Evolutionary conservation across 305 asterid species (phyloP).

Genomic region (Plantago coronopus): DNA sequence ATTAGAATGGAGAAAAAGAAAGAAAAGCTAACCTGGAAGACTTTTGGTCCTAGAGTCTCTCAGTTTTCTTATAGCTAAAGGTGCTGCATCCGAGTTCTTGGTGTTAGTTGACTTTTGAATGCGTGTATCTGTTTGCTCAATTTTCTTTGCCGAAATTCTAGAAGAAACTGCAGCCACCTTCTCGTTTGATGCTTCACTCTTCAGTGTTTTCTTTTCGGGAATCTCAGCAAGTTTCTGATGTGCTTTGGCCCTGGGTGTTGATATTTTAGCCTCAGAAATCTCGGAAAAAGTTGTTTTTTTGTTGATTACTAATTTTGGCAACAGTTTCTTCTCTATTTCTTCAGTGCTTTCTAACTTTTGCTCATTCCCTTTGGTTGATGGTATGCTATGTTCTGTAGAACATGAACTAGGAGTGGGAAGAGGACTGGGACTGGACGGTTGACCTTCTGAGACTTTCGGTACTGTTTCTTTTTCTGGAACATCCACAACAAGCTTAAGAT

Average conservation of each 20-base stretch:
- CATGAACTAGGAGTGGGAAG: slow-evolving; percentile 16
- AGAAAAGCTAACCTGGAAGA: slow-evolving; percentile 35
- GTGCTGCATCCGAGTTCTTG: slow-evolving; percentile 32
- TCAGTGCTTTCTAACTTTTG: slow-evolving; percentile 28
- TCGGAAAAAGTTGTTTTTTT: slow-evolving; percentile 21
- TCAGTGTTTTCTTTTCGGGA: slow-evolving; percentile 42
- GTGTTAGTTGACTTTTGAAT: slow-evolving; percentile 21
- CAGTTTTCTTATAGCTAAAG: slow-evolving; percentile 24
- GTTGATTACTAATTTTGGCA: slow-evolving; percentile 26
- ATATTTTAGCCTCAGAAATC: slow-evolving; percentile 21
- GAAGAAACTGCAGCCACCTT: slow-evolving; percentile 22
- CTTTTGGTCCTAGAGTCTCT: slow-evolving; percentile 33
- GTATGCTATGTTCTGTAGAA: slow-evolving; percentile 18
- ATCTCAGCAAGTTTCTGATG: slow-evolving; percentile 40
- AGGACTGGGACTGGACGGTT: slow-evolving; percentile 10
- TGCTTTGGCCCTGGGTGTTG: slow-evolving; percentile 18
- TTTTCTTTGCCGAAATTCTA: slow-evolving; percentile 18
- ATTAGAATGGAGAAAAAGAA: not conserved
- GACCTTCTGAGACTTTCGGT: slow-evolving; percentile 18
- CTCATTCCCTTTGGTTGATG: slow-evolving; percentile 21
- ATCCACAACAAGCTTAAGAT: slow-evolving; percentile 18
- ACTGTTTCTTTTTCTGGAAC: slow-evolving; percentile 24
- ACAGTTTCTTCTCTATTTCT: slow-evolving; percentile 27
- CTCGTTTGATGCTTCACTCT: slow-evolving; percentile 17
- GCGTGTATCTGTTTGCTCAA: slow-evolving; percentile 15